Evolutionary conservation across 345 rosid genomes (phyloP), one percentile per base, ranked within the genome.

Genomic region (Gossypioides kirkii): DNA sequence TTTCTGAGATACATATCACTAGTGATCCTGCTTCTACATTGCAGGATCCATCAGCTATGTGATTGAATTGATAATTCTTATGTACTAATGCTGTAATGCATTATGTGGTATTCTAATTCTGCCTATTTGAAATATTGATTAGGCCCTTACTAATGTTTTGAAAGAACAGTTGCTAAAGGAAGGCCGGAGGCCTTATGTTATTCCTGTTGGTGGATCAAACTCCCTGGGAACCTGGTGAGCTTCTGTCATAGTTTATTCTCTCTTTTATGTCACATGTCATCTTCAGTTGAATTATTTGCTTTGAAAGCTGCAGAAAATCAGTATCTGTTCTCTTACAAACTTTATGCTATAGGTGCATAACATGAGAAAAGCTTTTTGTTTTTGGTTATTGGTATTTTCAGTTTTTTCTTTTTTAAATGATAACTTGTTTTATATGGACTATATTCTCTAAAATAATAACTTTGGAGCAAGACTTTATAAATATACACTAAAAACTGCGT

Each of bases 151-250:
- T n/a, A 83, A 79, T 76, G 62, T 85, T 23, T 74, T 94, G 78
- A 90, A 90, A 85, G 97, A 92, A 78, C 86, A 80, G 82, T 82
- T 94, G 79, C 76, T 82, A n/a, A 87, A 84, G 11, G 87, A 90
- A 89, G 97, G 97, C 20, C 85, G 84, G 77, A 94, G 82, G 63
- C 98, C 98, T 2, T 92, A 94, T 82, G 92, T 92, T 61, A 88
- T 92, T 74, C 98, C 98, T 5, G 97, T 89, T 53, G 98, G 97
- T 52, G 98, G 98, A 78, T 94, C 98, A 28, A 90, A 92, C 84
- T 86, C 97, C 28, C 26, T 94, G 62, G 98, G 98, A 78, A 89
- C 98, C 65, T 94, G 98, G 97, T 94, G 85, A 90, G 89, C 80
- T 66, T 71, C 55, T 7, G 38, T 17, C 50, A 56, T 42, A 23